Base-by-base conservation (phyloP, 2,329 filamentous ascomycete genomes). In the Cordyceps pruinosa region DNA sequence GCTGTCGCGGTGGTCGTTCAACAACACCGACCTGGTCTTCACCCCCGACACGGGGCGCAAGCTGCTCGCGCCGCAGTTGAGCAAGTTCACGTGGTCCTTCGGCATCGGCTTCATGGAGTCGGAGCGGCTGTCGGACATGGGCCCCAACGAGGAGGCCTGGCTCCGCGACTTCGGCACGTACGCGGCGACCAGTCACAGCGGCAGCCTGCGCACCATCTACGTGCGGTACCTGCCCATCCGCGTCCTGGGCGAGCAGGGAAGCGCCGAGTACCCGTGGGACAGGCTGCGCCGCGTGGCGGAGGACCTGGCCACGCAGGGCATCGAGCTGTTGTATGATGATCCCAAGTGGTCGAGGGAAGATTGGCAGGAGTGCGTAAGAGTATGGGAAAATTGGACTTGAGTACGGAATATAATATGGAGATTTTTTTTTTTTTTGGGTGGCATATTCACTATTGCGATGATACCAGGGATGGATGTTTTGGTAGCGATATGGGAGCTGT, bases 81-180 rank as follows among this genome's bases (percentile, higher is more conserved):
- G 39, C 10, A 23, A 10, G 10, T 53, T 53, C 30, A 53, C 50
- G 12, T 44, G 50, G 50, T 53, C 50, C 4, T 53, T 53, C 17
- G 48, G 37, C 37, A 34, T 44, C 17, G 48, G 50, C 6, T 42
- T 34, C 28, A 21, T 44, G 26, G 37, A 39, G 19, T 34, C 34
- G 35, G 28, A 53, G 25, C 26, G 34, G 6, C 19, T 44, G 19
- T 53, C 50, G 5, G 50, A 53, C 8, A 25, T 53, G 37, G 50
- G 39, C 13, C 39, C 50, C 17, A 41, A 53, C 28, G 50, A 53
- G n/a, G 50, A 53, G 23, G 39, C 28, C 12, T 53, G 50, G 50
- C 37, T 53, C 7, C 35, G 34, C 23, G 48, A 41, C 8, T 51
- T 51, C 23, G 48, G 48, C 48, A 51, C 15, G 17, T 51, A 41